Evolutionary conservation across 225 moss, liverwort and hornwort genomes (phyloP).

Genomic region (Marchantia polymorpha): DNA sequence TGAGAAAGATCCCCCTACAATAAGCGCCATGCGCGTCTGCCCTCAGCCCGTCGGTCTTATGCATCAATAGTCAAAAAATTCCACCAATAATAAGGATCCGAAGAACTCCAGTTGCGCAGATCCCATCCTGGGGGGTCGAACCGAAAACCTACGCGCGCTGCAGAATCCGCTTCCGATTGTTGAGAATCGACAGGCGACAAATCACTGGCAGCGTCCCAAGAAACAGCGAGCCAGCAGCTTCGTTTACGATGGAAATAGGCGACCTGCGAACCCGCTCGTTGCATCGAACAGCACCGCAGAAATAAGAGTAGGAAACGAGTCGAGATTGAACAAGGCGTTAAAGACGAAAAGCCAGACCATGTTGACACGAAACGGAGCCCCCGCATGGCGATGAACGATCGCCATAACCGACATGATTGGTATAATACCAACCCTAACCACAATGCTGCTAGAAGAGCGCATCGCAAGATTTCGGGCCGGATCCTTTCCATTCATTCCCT

Average conservation of each 20-base stretch:
- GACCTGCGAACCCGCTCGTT: constrained; percentile 28
- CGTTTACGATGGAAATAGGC: constrained; percentile 38
- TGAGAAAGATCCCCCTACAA: constrained; percentile 27
- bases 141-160: constrained; percentile 23
- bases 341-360: constrained; percentile 44
- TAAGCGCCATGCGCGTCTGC: constrained; percentile 22
- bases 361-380: constrained; percentile 37
- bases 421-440: constrained; percentile 51
- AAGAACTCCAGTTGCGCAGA: constrained; percentile 1
- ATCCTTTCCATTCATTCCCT: constrained; percentile 55
- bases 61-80: constrained; percentile 26
- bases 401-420: constrained; percentile 63
- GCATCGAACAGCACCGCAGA: constrained; percentile 39
- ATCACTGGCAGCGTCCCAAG: constrained; percentile 39
- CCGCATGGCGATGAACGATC: constrained; percentile 46
- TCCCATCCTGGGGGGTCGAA: not conserved
- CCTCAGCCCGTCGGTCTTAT: constrained; percentile 9
- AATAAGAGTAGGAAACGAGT: constrained; percentile 34
- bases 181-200: constrained; percentile 27
- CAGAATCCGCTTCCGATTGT: constrained; percentile 24
- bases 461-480: constrained; percentile 58
- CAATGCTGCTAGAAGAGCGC: constrained; percentile 46
- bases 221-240: constrained; percentile 29
- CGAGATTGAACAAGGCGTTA: constrained; percentile 48
- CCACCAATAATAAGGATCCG: constrained; percentile 25